phyloP scores from a whole-genome alignment of 2,329 filamentous ascomycete species.

The Metarhizium anisopliae region DNA sequence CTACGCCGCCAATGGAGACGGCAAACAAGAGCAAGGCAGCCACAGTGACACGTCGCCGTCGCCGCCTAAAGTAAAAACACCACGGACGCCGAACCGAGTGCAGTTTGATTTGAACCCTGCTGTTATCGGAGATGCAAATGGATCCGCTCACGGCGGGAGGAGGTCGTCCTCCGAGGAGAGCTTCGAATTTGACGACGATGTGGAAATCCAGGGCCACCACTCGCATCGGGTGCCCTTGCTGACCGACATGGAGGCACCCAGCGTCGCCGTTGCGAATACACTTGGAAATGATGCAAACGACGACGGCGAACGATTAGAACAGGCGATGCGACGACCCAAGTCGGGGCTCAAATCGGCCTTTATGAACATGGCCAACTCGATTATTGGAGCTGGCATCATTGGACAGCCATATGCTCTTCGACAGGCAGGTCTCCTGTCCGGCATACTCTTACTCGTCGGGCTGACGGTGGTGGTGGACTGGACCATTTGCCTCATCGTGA shows the following conservation, averaged over 20 bases:
- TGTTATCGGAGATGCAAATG: conserved; percentile 25
- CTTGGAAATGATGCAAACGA: conserved; percentile 30
- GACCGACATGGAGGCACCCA: conserved; percentile 76
- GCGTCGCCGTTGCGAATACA: conserved; percentile 56
- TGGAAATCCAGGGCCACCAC: conserved; percentile 40
- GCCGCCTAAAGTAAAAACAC: conserved; percentile 9
- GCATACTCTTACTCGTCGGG: conserved; percentile 65
- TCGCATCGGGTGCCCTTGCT: conserved; percentile 60
- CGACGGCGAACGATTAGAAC: conserved; percentile 35
- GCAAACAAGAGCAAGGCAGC: conserved; percentile 11
- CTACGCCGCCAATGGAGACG: background rate
- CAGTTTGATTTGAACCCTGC: conserved; percentile 57
- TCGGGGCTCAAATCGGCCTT: conserved; percentile 82
- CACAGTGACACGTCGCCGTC: conserved; percentile 9
- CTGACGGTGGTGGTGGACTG: conserved; percentile 87
- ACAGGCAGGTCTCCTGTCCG: conserved; percentile 79
- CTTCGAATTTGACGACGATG: conserved; percentile 34
- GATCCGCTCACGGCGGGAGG: conserved; percentile 5
- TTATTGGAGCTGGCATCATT: conserved; percentile 72
- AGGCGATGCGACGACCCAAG: conserved; percentile 60
- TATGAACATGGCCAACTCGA: conserved; percentile 99
- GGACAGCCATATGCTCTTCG: conserved; percentile 93
- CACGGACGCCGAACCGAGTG: conserved; percentile 56
- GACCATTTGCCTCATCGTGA: conserved; percentile 94
- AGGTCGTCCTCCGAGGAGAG: conserved; percentile 26